Base-by-base conservation (phyloP, 2,329 filamentous ascomycete genomes). In the Neospermospora avenae region DNA sequence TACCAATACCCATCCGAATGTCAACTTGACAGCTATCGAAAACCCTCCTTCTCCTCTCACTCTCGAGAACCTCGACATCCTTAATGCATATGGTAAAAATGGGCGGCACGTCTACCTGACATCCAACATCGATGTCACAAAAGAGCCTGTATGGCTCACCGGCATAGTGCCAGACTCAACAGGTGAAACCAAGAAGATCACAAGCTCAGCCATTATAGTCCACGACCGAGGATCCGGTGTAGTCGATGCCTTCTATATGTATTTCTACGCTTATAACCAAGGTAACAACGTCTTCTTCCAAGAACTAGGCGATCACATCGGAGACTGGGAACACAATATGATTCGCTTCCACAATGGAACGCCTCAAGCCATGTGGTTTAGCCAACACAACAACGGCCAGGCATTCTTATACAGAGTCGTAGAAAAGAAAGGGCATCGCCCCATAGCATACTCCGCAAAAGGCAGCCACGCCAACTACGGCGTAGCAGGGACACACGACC, bases 281-380 rank as follows among this genome's bases (percentile, higher is more conserved):
- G 71, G 71, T 24, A 73, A 71, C 46, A 71, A 58, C 1, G 70
- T 73, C 1, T 55, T 72, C 2, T 63, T 59, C 20, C 63, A 66
- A n/a, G 71, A 73, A 48, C 61, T 73, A 3, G 71, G 71, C 2
- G 67, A 73, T 69, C 86, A 89, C 69, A 81, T 89, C 31, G 86
- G 85, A 8, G 84, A 86, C 68, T 86, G 83, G 84, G 85, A 88
- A 69, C 84, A 88, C 70, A 85, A 81, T 57, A 86, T 87, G 84
- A 76, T 89, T 34, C 84, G 86, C 11, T 89, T 89, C 71, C 55
- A 75, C 16, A 76, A 85, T 57, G 82, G 82, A 10, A 63, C 67
- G 1, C 86, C 86, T 0, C 71, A 78, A 62, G 75, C 78, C 1
- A 70, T 88, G 13, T 89, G 84, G 83, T 88, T 80, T 68, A 83